Evolutionary conservation across 768 basidiomycete genomes (phyloP).

Genomic region (Pleurotus tuoliensis): DNA sequence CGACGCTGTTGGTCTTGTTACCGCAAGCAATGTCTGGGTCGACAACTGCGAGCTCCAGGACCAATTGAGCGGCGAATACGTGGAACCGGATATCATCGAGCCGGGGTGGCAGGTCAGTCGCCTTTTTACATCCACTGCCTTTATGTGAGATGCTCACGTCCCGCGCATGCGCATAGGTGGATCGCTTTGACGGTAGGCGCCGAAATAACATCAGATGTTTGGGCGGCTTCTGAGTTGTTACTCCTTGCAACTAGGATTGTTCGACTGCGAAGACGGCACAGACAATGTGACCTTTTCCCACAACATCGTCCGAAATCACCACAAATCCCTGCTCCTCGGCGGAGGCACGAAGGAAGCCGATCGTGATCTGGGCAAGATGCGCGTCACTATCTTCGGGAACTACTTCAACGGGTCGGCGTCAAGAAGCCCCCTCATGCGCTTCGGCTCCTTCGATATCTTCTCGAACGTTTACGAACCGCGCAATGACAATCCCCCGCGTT

Average conservation of each 20-base stretch:
- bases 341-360: conserved; percentile 14
- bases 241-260: conserved; percentile 9
- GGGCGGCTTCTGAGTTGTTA: background rate
- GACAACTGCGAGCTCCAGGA: conserved; percentile 14
- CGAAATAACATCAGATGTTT: background rate
- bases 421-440: conserved; percentile 15
- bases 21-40: conserved; percentile 16
- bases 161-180: conserved; percentile 5
- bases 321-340: conserved; percentile 14
- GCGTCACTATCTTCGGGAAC: conserved; percentile 15
- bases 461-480: conserved; percentile 13
- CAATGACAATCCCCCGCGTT: conserved; percentile 5
- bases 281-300: conserved; percentile 19
- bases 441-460: conserved; percentile 16
- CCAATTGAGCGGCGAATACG: conserved; percentile 11
- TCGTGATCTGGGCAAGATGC: conserved; percentile 15
- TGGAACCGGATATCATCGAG: conserved; percentile 10
- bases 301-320: conserved; percentile 16
- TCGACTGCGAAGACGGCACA: conserved; percentile 15
- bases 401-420: conserved; percentile 15
- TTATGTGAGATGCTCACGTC: background rate
- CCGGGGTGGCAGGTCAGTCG: conserved; percentile 10
- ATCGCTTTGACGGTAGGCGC: conserved; percentile 14
- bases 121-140: background rate
- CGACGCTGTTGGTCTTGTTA: conserved; percentile 14